Conservation (phyloP, 1,139 yeast genomes). For the Lodderomyces theae region DNA sequence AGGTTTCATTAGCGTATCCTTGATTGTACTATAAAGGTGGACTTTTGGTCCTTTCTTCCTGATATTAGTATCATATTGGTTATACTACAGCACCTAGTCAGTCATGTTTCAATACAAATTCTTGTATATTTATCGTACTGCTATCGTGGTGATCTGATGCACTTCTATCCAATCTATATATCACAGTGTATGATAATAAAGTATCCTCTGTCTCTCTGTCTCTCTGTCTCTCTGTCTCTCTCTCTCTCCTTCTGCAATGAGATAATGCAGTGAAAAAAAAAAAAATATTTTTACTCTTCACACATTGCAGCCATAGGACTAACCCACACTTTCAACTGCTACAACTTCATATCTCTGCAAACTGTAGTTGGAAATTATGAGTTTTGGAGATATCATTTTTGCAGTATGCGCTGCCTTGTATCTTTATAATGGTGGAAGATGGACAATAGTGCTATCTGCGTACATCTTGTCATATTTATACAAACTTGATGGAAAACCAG, state of each 20-base stretch:
- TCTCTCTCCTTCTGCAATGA: background rate
- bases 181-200: no score
- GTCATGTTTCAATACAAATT: no score
- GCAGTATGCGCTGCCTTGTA: conserved; percentile 13
- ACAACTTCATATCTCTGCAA: background rate
- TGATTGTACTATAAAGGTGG: no score
- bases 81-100: no score
- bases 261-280: conserved; percentile 1
- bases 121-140: no score
- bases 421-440: conserved; percentile 29
- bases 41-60: no score
- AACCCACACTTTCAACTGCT: background rate
- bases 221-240: no score
- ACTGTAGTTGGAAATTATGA: conserved; percentile 2
- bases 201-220: no score
- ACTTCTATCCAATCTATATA: no score
- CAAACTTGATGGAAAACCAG: conserved; percentile 7
- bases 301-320: conserved; percentile 5
- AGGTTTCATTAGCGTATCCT: no score
- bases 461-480: conserved; percentile 11
- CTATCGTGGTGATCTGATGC: no score
- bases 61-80: no score
- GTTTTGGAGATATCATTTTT: conserved; percentile 6
- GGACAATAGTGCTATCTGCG: conserved; percentile 21
- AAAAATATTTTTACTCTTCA: background rate